phyloP scores from a whole-genome alignment of 2,329 filamentous ascomycete genomes.

The Sphaerulina vaccinii region DNA sequence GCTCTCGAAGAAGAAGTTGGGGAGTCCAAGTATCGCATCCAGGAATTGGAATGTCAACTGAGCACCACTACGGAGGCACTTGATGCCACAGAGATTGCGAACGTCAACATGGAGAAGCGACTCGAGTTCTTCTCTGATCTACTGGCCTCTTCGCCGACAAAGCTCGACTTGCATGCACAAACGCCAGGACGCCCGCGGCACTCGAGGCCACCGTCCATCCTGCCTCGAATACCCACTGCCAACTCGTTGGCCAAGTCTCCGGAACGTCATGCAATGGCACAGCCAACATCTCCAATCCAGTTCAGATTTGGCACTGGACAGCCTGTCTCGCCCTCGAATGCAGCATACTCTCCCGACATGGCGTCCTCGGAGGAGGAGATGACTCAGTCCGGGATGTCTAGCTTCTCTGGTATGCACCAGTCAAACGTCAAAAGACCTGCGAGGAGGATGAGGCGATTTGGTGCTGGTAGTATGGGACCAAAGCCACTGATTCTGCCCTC shows the following conservation, averaged over 20 bases:
- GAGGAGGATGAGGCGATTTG: constrained; percentile 39
- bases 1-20: constrained; percentile 35
- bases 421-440: constrained; percentile 22
- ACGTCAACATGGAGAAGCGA: constrained; percentile 40
- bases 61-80: constrained; percentile 34
- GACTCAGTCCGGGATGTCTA: constrained; percentile 13
- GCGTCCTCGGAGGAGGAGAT: constrained; percentile 21
- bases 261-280: constrained; percentile 24
- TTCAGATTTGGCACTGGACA: constrained; percentile 12
- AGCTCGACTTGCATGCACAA: constrained; percentile 36
- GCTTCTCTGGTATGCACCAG: constrained; percentile 5
- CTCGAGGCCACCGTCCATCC: constrained; percentile 37
- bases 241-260: constrained; percentile 32
- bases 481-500: constrained; percentile 38
- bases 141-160: constrained; percentile 39
- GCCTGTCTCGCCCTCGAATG: constrained; percentile 19
- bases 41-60: constrained; percentile 38
- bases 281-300: constrained; percentile 17
- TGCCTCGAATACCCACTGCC: constrained; percentile 37
- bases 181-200: constrained; percentile 30
- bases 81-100: constrained; percentile 37
- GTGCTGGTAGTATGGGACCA: constrained; percentile 35
- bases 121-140: constrained; percentile 41
- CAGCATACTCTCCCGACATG: constrained; percentile 22
- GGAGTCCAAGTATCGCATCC: constrained; percentile 31